Evolutionary conservation across 1,284 basidiomycete genomes (phyloP).

Genomic region (Leccinum angustisporum): DNA sequence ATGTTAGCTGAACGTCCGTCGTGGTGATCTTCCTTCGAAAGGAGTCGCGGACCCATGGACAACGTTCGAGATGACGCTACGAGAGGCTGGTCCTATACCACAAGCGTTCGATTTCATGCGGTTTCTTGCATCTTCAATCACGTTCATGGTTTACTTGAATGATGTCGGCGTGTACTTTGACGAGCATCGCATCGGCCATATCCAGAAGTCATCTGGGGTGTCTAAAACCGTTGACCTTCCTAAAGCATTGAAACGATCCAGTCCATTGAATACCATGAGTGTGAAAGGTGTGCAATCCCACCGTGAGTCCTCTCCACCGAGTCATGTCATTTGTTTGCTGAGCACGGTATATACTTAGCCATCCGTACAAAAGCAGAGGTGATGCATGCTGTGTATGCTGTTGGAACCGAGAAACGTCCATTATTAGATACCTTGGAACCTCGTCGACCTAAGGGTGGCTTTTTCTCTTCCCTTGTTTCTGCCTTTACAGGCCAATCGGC

Average conservation of each 20-base stretch:
- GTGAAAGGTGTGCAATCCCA: conserved; percentile 23
- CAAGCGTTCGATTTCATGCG: conserved; percentile 83
- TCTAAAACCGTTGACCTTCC: conserved; percentile 58
- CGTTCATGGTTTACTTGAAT: conserved; percentile 86
- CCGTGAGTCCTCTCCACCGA: conserved; percentile 11
- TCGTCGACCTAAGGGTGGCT: conserved; percentile 48
- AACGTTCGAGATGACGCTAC: conserved; percentile 86
- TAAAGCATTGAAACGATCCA: conserved; percentile 21
- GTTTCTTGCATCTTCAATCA: conserved; percentile 91
- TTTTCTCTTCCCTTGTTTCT: conserved; percentile 79
- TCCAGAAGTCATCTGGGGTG: conserved; percentile 69
- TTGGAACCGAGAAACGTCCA: conserved; percentile 63
- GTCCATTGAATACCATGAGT: conserved; percentile 24
- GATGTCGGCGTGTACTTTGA: conserved; percentile 82
- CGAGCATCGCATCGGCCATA: conserved; percentile 70
- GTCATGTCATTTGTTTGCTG: not conserved
- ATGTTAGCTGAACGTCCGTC: conserved; percentile 69
- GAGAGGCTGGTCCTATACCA: conserved; percentile 84
- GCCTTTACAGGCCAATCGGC: conserved; percentile 48
- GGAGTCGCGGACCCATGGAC: conserved; percentile 66
- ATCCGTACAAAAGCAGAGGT: conserved; percentile 83
- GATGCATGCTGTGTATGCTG: conserved; percentile 78
- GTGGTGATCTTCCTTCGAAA: conserved; percentile 60
- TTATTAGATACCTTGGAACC: conserved; percentile 37
- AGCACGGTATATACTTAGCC: conserved; percentile 38